These are phyloP conservation scores for Iris pallida DNA, from an alignment of 116 monocot genomes.

Conservation along the genomic window DNA sequence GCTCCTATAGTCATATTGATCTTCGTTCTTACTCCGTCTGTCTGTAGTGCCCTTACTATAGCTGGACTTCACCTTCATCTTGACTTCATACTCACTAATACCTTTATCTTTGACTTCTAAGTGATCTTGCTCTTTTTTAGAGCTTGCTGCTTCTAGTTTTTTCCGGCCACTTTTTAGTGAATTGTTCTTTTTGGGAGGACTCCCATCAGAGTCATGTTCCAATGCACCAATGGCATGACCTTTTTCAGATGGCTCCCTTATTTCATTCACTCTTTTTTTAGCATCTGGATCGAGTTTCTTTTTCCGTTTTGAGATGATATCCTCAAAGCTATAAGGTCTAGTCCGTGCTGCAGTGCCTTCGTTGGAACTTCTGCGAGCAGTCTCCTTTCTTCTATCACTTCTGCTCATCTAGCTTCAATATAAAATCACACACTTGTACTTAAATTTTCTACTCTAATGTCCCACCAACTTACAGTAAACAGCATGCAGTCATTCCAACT, in stretches of 20 bases:
- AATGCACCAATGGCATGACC: not conserved
- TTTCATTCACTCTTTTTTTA: conserved; percentile 14
- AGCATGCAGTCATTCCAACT: too few relatives aligned
- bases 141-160: conserved; percentile 16
- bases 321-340: conserved; percentile 70
- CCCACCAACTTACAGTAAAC: too few relatives aligned
- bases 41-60: conserved; percentile 27
- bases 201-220: conserved; percentile 2
- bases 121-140: conserved; percentile 12
- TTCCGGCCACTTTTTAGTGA: conserved; percentile 12
- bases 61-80: conserved; percentile 24
- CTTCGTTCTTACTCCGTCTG: conserved; percentile 31
- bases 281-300: conserved; percentile 29
- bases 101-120: conserved; percentile 23
- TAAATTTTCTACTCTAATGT: not conserved
- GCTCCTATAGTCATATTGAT: conserved; percentile 17
- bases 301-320: conserved; percentile 73
- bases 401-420: conserved; percentile 35
- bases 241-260: conserved; percentile 16
- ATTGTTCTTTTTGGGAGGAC: conserved; percentile 3
- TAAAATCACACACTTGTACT: conserved; percentile 7
- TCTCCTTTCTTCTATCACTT: conserved; percentile 20
- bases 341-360: conserved; percentile 82
- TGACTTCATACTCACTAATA: conserved; percentile 12
- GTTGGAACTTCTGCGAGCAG: conserved; percentile 17